These are phyloP conservation scores for Exophiala dermatitidis DNA, from an alignment of 2,329 filamentous ascomycete genomes.

Conservation along the genomic window DNA sequence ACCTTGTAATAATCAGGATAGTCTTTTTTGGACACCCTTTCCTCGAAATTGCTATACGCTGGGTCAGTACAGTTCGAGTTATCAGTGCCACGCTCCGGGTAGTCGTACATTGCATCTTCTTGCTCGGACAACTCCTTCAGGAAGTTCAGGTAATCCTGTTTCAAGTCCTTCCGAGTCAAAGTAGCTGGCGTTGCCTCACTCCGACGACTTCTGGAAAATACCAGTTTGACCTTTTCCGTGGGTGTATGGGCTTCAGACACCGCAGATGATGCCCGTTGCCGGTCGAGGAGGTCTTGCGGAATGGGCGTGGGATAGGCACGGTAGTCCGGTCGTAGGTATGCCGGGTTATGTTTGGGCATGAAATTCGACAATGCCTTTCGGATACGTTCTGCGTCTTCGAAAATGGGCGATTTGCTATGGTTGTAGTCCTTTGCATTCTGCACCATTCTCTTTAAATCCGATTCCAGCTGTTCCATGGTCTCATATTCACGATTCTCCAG, in stretches of 20 bases:
- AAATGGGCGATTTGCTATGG: slow-evolving; percentile 62
- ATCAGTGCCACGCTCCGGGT: not conserved
- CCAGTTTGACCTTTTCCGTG: slow-evolving; percentile 22
- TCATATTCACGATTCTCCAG: slow-evolving; percentile 62
- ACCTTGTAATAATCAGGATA: slow-evolving; percentile 70
- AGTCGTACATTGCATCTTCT: slow-evolving; percentile 15
- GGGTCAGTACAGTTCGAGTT: slow-evolving; percentile 18
- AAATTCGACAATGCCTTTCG: slow-evolving; percentile 79
- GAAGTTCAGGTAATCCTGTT: slow-evolving; percentile 17
- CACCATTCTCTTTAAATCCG: slow-evolving; percentile 81
- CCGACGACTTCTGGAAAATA: slow-evolving; percentile 17
- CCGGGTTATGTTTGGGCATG: slow-evolving; percentile 81
- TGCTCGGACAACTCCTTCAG: slow-evolving; percentile 21
- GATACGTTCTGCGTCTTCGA: slow-evolving; percentile 78
- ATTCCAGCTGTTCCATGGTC: slow-evolving; percentile 67
- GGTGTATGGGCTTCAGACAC: slow-evolving; percentile 12
- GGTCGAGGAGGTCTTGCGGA: slow-evolving; percentile 46
- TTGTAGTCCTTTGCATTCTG: slow-evolving; percentile 82
- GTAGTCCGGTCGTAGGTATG: slow-evolving; percentile 64
- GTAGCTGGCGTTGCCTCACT: slow-evolving; percentile 18
- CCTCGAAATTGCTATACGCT: slow-evolving; percentile 46
- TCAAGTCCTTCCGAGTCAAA: slow-evolving; percentile 9
- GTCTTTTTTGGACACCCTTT: slow-evolving; percentile 51
- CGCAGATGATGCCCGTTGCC: slow-evolving; percentile 12
- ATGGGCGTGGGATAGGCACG: slow-evolving; percentile 66